Base-by-base conservation (phyloP, 169 alveolate genomes). In the Cryptosporidium felis region DNA sequence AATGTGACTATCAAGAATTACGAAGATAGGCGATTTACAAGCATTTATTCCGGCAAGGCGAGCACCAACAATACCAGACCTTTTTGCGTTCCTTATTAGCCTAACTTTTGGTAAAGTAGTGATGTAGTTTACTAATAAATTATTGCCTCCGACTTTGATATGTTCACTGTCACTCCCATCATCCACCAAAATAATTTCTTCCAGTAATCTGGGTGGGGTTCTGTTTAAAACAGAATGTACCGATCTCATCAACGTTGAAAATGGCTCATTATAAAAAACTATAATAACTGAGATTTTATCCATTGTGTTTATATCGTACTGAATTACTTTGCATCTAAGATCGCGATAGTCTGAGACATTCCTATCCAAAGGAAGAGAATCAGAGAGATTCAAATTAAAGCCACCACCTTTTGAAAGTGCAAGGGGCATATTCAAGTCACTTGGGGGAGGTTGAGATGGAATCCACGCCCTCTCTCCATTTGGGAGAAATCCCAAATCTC, bases 21-120 rank as follows among this genome's bases (percentile, higher is more conserved):
- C 92, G 46, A 91, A 91, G 14, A 79, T 51, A 6, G 88, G 82
- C 14, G 92, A 88, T 16, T 34, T 36, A 10, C 80, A 60, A 18
- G 88, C 91, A 14, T 82, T 58, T 3, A 91, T 89, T 5, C 92
- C 94, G 26, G 74, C 88, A 81, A 91, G 66, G 8, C 94, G 90
- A 10, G 94, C 92, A 26, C 89, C 92, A 12, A 91, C 94, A 45
- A 91, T 89, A n/a, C 94, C 94, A 8, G 80, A 67, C 5, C 93
- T 67, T 74, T 56, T 66, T 9, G 80, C 80, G 40, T 80, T 85
- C 26, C 93, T 81, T 34, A 90, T 56, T 42, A 88, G 58, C 21
- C 90, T 85, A 42, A 88, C 91, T 40, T 90, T 90, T 42, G 90
- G 74, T 5, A 82, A 80, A 26, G 82, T 38, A 8, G 16, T 67